phyloP scores from a whole-genome alignment of 2,329 filamentous ascomycete species.

The Aspergillus pseudoglaucus region DNA sequence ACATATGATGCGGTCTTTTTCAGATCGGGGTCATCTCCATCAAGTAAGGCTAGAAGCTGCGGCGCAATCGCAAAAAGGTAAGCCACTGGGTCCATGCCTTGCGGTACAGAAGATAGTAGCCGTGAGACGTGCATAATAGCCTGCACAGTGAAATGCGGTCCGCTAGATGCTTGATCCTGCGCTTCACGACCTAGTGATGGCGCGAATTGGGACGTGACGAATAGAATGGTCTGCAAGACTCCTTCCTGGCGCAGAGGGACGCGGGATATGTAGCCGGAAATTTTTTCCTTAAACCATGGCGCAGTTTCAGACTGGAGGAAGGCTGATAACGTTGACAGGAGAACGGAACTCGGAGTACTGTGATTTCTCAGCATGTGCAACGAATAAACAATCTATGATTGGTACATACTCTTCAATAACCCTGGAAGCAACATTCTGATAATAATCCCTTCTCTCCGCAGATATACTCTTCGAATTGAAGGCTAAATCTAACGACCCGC shows the following conservation, averaged over 20 bases:
- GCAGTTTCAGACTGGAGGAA: slow-evolving; percentile 32
- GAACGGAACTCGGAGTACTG: slow-evolving; percentile 30
- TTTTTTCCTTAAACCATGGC: slow-evolving; percentile 33
- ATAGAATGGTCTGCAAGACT: slow-evolving; percentile 37
- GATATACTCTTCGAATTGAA: slow-evolving; percentile 26
- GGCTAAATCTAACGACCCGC: slow-evolving; percentile 31
- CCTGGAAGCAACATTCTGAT: slow-evolving; percentile 19
- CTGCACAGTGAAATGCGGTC: slow-evolving; percentile 37
- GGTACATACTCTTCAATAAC: slow-evolving; percentile 30
- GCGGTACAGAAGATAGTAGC: slow-evolving; percentile 37
- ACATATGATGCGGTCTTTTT: slow-evolving; percentile 38
- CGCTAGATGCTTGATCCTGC: slow-evolving; percentile 22
- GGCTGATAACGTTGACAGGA: slow-evolving; percentile 31
- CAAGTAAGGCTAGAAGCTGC: slow-evolving; percentile 34
- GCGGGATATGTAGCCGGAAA: slow-evolving; percentile 32
- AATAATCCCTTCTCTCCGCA: slow-evolving; percentile 10
- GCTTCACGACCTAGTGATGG: slow-evolving; percentile 32
- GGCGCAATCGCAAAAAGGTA: slow-evolving; percentile 36
- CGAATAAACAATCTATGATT: not conserved
- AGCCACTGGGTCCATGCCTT: slow-evolving; percentile 25
- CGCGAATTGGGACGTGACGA: slow-evolving; percentile 37
- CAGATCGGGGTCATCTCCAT: slow-evolving; percentile 34
- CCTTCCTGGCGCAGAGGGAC: slow-evolving; percentile 36
- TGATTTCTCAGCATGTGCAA: slow-evolving; percentile 10
- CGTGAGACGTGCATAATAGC: slow-evolving; percentile 40